These are phyloP conservation scores for Agroathelia rolfsii DNA, from an alignment of 1,284 basidiomycete species.

Conservation along the genomic window DNA sequence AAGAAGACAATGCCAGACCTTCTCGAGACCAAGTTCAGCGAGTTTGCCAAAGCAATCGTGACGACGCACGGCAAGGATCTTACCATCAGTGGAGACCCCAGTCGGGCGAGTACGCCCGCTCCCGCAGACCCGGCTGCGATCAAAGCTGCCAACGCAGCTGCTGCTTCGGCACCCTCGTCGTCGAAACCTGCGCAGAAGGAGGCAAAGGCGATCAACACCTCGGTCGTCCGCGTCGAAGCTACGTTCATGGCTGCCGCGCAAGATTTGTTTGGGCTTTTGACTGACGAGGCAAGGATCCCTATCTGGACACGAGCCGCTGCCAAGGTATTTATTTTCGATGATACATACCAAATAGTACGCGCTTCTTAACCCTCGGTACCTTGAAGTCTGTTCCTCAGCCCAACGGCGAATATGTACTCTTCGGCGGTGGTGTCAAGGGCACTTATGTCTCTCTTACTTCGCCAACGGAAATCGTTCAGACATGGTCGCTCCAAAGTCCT, in stretches of 20 bases:
- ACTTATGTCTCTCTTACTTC: constrained; percentile 70
- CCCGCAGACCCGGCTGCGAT: constrained; percentile 26
- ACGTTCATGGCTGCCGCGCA: constrained; percentile 77
- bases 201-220: constrained; percentile 52
- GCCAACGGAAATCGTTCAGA: constrained; percentile 78
- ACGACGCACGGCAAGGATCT: constrained; percentile 84
- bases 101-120: constrained; percentile 56
- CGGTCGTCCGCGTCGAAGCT: constrained; percentile 65
- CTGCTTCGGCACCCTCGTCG: constrained; percentile 23
- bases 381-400: constrained; percentile 53
- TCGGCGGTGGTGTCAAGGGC: constrained; percentile 85
- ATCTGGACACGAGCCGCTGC: constrained; percentile 86
- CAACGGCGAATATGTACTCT: constrained; percentile 73
- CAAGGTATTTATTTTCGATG: constrained; percentile 38
- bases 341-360: constrained; percentile 21
- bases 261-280: constrained; percentile 82
- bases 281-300: constrained; percentile 81
- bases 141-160: constrained; percentile 26
- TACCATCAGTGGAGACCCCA: constrained; percentile 55
- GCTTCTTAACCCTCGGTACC: constrained; percentile 1
- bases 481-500: constrained; percentile 81
- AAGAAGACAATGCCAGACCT: constrained; percentile 54
- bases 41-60: constrained; percentile 70
- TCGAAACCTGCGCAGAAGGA: constrained; percentile 31
- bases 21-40: constrained; percentile 67